Evolutionary conservation across 202 grass and related monocot genomes (phyloP).

Genomic region (Alloteropsis angusta): DNA sequence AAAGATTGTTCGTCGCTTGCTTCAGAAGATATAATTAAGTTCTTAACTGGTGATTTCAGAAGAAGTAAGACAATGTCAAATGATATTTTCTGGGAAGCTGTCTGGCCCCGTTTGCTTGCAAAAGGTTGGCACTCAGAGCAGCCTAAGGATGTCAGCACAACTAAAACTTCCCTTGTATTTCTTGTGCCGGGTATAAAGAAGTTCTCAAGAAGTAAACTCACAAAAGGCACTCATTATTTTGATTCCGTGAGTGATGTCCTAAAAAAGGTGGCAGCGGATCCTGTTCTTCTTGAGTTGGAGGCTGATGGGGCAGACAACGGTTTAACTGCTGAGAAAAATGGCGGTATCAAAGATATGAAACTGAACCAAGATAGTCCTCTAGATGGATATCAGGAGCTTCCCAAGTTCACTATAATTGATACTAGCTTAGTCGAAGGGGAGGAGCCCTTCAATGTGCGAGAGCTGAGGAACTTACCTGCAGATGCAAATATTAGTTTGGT

Average conservation of each 20-base stretch:
- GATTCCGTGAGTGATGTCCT: slow-evolving; percentile 83
- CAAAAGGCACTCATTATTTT: slow-evolving; percentile 80
- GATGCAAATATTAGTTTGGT: slow-evolving; percentile 41
- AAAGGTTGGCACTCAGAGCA: slow-evolving; percentile 96
- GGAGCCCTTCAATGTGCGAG: slow-evolving; percentile 51
- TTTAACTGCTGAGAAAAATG: slow-evolving; percentile 28
- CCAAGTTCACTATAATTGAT: slow-evolving; percentile 84
- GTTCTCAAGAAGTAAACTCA: slow-evolving; percentile 66
- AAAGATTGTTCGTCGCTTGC: slow-evolving; percentile 80
- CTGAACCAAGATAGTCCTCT: slow-evolving; percentile 25
- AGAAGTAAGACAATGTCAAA: slow-evolving; percentile 86
- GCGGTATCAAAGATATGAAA: slow-evolving; percentile 17
- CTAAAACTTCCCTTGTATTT: slow-evolving; percentile 73
- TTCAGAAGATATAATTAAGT: slow-evolving; percentile 81
- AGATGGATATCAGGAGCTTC: slow-evolving; percentile 42
- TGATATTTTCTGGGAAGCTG: slow-evolving; percentile 94
- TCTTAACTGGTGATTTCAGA: slow-evolving; percentile 92
- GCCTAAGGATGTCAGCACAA: slow-evolving; percentile 55
- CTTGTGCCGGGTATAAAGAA: slow-evolving; percentile 56
- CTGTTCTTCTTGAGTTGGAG: slow-evolving; percentile 59
- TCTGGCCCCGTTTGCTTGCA: slow-evolving; percentile 90
- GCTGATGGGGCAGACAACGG: slow-evolving; percentile 26
- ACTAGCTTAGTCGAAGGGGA: slow-evolving; percentile 65
- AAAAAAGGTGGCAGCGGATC: slow-evolving; percentile 53
- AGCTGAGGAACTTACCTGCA: slow-evolving; percentile 57